phyloP scores from a whole-genome alignment of 805 yeast genomes.

The Metschnikowia anglica region DNA sequence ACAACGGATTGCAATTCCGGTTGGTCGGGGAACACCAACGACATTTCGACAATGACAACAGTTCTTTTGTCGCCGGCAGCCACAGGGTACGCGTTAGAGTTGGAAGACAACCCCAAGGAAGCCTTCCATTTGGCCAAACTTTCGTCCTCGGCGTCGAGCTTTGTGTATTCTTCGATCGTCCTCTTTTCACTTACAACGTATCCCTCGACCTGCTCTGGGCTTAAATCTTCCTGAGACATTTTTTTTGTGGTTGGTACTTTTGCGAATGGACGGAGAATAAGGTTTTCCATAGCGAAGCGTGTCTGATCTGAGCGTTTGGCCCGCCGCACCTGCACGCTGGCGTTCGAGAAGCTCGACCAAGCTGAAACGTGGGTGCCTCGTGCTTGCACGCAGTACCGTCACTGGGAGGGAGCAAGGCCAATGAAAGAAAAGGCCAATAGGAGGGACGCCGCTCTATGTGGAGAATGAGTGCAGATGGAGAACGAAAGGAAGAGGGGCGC shows the following conservation, averaged over 20 bases:
- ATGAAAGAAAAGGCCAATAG: too few relatives aligned
- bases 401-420: too few relatives aligned
- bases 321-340: not conserved
- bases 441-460: too few relatives aligned
- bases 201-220: constrained; percentile 62
- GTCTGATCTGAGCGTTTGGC: not conserved
- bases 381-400: not conserved
- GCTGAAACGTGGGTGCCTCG: not conserved
- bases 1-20: constrained; percentile 59
- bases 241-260: not conserved
- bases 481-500: too few relatives aligned
- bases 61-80: constrained; percentile 70
- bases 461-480: too few relatives aligned
- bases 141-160: constrained; percentile 86
- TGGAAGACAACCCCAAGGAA: constrained; percentile 71
- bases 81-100: constrained; percentile 54
- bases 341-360: not conserved
- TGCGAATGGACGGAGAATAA: not conserved
- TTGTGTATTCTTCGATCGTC: constrained; percentile 77
- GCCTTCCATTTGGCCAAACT: constrained; percentile 90
- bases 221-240: constrained; percentile 46
- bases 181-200: constrained; percentile 69
- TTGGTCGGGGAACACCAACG: constrained; percentile 62
- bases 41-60: constrained; percentile 78
- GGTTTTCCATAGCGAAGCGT: too few relatives aligned